Percentiles rank a stretch among this genome's conserved stretches.
Conservation (phyloP, 202 grass and related monocot genomes). For the Brachypodium distachyon region DNA sequence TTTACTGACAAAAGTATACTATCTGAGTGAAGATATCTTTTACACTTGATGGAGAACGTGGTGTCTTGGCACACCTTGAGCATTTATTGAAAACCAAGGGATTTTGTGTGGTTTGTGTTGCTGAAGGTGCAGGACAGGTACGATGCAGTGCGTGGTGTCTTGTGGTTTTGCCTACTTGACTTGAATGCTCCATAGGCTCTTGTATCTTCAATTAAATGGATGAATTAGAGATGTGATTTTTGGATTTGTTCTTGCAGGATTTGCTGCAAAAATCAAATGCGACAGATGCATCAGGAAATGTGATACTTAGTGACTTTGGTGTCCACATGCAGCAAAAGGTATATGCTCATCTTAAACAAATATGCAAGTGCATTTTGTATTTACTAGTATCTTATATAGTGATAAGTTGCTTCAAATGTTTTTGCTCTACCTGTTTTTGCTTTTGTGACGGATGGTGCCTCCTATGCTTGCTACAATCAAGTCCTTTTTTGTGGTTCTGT, state of each 20-base stretch:
- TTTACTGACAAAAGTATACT: slow-evolving; percentile 17
- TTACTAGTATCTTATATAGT: not conserved
- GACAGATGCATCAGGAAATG: slow-evolving; percentile 91
- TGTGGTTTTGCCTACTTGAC: not conserved
- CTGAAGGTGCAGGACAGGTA: slow-evolving; percentile 95
- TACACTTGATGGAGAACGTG: slow-evolving; percentile 73
- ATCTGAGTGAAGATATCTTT: slow-evolving; percentile 58
- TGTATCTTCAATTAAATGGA: not conserved
- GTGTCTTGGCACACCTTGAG: slow-evolving; percentile 69
- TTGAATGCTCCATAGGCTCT: not conserved
- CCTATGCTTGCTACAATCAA: not conserved
- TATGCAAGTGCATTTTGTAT: not conserved
- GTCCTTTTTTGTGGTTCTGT: not conserved
- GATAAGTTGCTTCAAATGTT: not conserved
- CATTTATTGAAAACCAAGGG: slow-evolving; percentile 71
- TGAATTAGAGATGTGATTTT: slow-evolving; percentile 11
- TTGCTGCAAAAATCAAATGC: slow-evolving; percentile 79
- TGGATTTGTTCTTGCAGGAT: slow-evolving; percentile 47
- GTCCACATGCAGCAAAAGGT: slow-evolving; percentile 90
- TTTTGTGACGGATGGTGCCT: not conserved
- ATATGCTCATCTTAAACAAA: slow-evolving; percentile 11
- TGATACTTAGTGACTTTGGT: slow-evolving; percentile 77
- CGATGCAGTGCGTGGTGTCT: not conserved
- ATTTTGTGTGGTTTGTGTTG: slow-evolving; percentile 76
- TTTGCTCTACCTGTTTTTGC: not conserved